Conservation (phyloP, 129 eudicot genomes). For the Ambrosia trifida region DNA sequence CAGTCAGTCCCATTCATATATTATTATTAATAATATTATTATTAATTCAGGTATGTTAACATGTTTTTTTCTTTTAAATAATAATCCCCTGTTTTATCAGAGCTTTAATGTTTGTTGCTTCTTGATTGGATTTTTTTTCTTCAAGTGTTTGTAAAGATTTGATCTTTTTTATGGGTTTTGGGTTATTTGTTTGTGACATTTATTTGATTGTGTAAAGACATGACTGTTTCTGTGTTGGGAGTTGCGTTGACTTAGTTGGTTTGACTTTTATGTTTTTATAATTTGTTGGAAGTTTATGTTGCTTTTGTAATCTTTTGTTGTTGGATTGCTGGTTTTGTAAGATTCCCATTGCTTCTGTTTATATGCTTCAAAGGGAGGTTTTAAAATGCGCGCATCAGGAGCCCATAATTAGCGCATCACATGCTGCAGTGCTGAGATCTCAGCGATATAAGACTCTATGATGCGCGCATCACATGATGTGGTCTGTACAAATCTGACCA, state of each 20-base stretch:
- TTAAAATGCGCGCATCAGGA: too few relatives aligned
- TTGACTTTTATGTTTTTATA: constrained; percentile 29
- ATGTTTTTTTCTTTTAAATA: neutral
- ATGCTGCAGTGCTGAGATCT: too few relatives aligned
- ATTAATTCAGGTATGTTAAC: constrained; percentile 25
- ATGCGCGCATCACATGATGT: too few relatives aligned
- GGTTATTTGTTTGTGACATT: constrained; percentile 26
- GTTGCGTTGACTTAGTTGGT: constrained; percentile 37
- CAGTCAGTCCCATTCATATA: constrained; percentile 11
- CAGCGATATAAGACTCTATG: too few relatives aligned
- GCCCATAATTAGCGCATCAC: too few relatives aligned
- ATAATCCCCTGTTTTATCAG: constrained; percentile 20
- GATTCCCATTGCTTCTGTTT: constrained; percentile 28
- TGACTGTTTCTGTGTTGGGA: constrained; percentile 38
- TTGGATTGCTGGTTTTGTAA: constrained; percentile 25
- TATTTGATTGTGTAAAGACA: constrained; percentile 9
- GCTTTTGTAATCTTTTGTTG: constrained; percentile 20
- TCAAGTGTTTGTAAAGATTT: constrained; percentile 32
- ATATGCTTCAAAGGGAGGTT: constrained; percentile 27
- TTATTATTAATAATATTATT: constrained; percentile 4
- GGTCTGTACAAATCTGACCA: too few relatives aligned
- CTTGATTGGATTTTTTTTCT: neutral
- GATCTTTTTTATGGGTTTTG: constrained; percentile 28
- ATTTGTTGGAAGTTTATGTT: constrained; percentile 17
- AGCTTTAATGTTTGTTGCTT: constrained; percentile 13